phyloP scores from a whole-genome alignment of 2,329 filamentous ascomycete genomes.

The Calonectria naviculata region DNA sequence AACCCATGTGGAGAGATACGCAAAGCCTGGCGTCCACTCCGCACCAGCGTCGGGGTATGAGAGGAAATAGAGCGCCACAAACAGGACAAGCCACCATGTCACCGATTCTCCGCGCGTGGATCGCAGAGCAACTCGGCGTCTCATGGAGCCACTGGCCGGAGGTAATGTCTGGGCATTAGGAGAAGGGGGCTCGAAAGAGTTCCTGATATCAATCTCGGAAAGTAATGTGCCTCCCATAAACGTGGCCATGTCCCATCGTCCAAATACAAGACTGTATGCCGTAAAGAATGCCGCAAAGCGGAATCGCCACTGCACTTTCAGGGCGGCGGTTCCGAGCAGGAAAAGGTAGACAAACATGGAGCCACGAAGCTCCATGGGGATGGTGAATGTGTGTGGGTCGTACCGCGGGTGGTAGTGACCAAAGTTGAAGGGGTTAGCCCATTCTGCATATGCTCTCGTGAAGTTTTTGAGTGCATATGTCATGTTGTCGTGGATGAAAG shows the following conservation, averaged over 20 bases:
- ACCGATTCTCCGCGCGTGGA: conserved; percentile 25
- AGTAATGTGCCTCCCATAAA: conserved; percentile 51
- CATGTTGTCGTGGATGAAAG: conserved; percentile 51
- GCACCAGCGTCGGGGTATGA: conserved; percentile 53
- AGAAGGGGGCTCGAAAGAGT: conserved; percentile 27
- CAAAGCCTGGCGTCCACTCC: conserved; percentile 52
- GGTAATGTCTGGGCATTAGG: conserved; percentile 25
- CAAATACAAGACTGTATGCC: conserved; percentile 47
- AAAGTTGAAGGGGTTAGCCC: conserved; percentile 55
- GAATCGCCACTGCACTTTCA: conserved; percentile 49
- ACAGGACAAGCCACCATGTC: conserved; percentile 41
- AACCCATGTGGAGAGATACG: conserved; percentile 44
- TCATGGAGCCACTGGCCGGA: conserved; percentile 22
- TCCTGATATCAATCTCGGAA: conserved; percentile 50
- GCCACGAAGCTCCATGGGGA: conserved; percentile 54
- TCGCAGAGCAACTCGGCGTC: conserved; percentile 14
- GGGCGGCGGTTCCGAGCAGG: conserved; percentile 49
- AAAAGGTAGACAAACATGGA: conserved; percentile 55
- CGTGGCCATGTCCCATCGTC: conserved; percentile 53
- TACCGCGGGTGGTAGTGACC: conserved; percentile 52
- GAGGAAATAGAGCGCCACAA: conserved; percentile 50
- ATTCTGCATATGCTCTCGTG: conserved; percentile 49
- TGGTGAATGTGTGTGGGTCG: conserved; percentile 55
- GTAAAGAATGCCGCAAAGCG: conserved; percentile 43
- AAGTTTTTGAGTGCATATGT: conserved; percentile 52